These are phyloP conservation scores for Anisogramma anomala DNA, from an alignment of 2,329 filamentous ascomycete genomes.

Conservation along the genomic window DNA sequence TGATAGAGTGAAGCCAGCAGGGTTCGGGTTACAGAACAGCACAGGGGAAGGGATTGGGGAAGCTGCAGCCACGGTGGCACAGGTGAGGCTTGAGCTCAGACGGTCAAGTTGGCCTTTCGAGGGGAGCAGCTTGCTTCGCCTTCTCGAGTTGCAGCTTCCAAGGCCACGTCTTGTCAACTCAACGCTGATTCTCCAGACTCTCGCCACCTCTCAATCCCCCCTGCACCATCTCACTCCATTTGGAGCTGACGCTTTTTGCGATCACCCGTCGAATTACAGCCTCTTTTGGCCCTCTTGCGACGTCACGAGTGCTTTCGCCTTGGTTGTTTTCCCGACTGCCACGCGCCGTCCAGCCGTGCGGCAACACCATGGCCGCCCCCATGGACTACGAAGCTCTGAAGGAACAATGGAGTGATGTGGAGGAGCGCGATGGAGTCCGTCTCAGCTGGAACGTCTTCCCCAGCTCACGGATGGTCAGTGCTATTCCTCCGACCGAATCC, in stretches of 20 bases:
- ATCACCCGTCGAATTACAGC: background rate
- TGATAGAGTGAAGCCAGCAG: too few species aligned
- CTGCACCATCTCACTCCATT: too few species aligned
- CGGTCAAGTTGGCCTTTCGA: too few species aligned
- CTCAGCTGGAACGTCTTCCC: slow-evolving; percentile 99
- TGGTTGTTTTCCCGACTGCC: background rate
- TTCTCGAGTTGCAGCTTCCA: too few species aligned
- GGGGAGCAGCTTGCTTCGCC: too few species aligned
- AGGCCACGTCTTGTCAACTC: too few species aligned
- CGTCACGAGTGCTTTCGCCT: background rate
- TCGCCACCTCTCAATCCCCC: too few species aligned
- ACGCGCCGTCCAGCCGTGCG: slow-evolving; percentile 5
- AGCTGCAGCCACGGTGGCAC: too few species aligned
- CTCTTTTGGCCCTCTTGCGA: background rate
- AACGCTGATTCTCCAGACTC: too few species aligned
- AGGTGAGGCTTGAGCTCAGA: too few species aligned
- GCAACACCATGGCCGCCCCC: slow-evolving; percentile 11
- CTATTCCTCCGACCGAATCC: background rate
- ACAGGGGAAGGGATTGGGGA: too few species aligned
- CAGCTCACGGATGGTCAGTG: slow-evolving; percentile 82
- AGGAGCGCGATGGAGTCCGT: slow-evolving; percentile 90
- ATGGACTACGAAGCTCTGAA: slow-evolving; percentile 94
- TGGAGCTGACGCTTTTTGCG: background rate
- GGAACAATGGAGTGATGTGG: slow-evolving; percentile 91
- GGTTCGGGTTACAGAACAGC: too few species aligned